Conservation (phyloP, 805 yeast species). For the Zygoascus tannicola region DNA sequence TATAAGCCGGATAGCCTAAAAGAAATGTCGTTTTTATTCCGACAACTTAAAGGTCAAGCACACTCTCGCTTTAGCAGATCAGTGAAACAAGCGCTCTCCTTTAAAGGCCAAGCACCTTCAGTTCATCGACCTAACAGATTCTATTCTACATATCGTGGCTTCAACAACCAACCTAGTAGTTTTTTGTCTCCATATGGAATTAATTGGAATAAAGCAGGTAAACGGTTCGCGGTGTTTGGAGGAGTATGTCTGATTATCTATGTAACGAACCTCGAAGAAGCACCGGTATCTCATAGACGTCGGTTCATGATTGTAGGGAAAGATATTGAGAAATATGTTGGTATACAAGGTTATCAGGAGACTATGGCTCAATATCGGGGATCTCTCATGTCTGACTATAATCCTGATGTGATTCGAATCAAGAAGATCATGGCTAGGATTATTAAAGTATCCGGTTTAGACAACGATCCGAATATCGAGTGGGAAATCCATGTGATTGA, state of each 20-base stretch:
- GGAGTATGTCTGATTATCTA: conserved; percentile 28
- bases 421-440: conserved; percentile 54
- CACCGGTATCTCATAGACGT: conserved; percentile 68
- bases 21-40: too few species aligned
- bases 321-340: conserved; percentile 53
- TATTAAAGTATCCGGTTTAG: conserved; percentile 31
- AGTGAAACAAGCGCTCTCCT: too few species aligned
- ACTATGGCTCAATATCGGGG: conserved; percentile 45
- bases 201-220: conserved; percentile 9
- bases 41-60: too few species aligned
- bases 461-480: conserved; percentile 24
- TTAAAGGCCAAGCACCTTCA: too few species aligned
- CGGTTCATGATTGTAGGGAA: conserved; percentile 66
- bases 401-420: conserved; percentile 53
- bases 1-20: too few species aligned
- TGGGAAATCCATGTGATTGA: conserved; percentile 82
- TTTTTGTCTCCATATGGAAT: neutral
- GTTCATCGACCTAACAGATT: too few species aligned
- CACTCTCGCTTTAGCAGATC: too few species aligned
- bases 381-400: conserved; percentile 48
- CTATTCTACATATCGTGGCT: conserved; percentile 35
- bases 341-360: conserved; percentile 54
- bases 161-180: conserved; percentile 19
- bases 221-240: conserved; percentile 26
- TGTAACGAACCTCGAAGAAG: conserved; percentile 56